Base-by-base conservation (phyloP, 352 stramenopile genomes). In the Phytophthora cactorum region DNA sequence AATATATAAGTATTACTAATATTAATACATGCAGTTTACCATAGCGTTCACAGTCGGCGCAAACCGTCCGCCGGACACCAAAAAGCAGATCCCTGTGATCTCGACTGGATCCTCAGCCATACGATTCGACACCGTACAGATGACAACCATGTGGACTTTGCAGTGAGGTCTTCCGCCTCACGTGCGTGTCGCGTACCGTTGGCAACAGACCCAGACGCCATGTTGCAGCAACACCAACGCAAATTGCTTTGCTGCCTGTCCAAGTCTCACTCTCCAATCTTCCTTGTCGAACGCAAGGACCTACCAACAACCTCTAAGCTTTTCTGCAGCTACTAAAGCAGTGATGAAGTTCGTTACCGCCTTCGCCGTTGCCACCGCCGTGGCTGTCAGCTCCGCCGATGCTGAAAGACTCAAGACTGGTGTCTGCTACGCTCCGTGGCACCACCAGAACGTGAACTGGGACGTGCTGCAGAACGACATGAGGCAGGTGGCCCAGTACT, bases 351-450 rank as follows among this genome's bases (percentile, higher is more conserved):
- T 15, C 14, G 39, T n/a, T 25, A 25, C 22, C 22, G n/a, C n/a
- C n/a, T n/a, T n/a, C n/a, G n/a, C n/a, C n/a, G n/a, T n/a, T n/a
- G n/a, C n/a, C n/a, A n/a, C n/a, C n/a, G n/a, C n/a, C n/a, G n/a
- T n/a, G n/a, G n/a, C n/a, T n/a, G n/a, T 46, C 3, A 46, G 52
- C 39, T 47, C 36, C 41, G 7, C 60, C 6, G 52, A 68, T 14
- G 60, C 60, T 4, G 29, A 7, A 11, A 51, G 38, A 7, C 43
- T 65, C 41, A 34, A 28, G 7, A 63, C 53, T 14, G 77, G 82
- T 46, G 63, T 87, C 8, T 87, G 77, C 74, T 88, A 88, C 70
- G 71, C 67, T 38, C 75, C 82, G 47, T 90, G 82, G 81, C 81
- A 88, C 64, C 81, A 88, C 75, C 9, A 28, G 3, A 63, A 10